Conservation (phyloP, 306 rosid genomes). For the Vicia sativa region DNA sequence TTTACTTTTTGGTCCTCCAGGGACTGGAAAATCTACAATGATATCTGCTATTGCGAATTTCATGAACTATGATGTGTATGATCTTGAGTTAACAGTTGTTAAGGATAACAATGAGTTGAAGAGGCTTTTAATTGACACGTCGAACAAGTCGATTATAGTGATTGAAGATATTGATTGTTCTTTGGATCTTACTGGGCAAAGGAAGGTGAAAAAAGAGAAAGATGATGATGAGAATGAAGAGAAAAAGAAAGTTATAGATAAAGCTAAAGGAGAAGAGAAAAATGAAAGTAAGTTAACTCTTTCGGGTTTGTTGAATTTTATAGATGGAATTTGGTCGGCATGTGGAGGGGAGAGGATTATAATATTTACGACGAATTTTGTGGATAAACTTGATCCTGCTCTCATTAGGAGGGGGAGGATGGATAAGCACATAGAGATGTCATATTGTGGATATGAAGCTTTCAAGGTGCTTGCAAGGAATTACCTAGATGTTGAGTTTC, state of each 20-base stretch:
- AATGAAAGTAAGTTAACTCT: constrained; percentile 12
- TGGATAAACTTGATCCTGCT: constrained; percentile 24
- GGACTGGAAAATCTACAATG: background rate
- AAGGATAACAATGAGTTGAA: constrained; percentile 1
- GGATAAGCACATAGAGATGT: constrained; percentile 19
- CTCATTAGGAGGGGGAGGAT: constrained; percentile 8
- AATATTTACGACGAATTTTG: constrained; percentile 22
- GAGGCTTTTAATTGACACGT: constrained; percentile 2
- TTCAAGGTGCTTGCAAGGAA: constrained; percentile 7
- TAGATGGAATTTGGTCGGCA: constrained; percentile 21
- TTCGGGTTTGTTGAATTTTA: constrained; percentile 23
- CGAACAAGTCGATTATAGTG: background rate
- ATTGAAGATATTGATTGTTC: constrained; percentile 23
- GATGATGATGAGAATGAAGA: background rate
- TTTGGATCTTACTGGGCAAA: background rate
- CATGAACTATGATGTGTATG: constrained; percentile 11
- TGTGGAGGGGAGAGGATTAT: constrained; percentile 7
- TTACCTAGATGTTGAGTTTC: constrained; percentile 26
- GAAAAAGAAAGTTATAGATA: background rate
- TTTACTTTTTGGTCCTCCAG: constrained; percentile 5
- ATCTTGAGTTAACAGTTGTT: background rate
- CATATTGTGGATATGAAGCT: constrained; percentile 10
- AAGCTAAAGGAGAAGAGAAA: background rate
- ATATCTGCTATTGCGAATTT: constrained; percentile 5
- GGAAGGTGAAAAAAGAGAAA: background rate